Conservation (phyloP, 805 yeast species). For the Candida adriatica region DNA sequence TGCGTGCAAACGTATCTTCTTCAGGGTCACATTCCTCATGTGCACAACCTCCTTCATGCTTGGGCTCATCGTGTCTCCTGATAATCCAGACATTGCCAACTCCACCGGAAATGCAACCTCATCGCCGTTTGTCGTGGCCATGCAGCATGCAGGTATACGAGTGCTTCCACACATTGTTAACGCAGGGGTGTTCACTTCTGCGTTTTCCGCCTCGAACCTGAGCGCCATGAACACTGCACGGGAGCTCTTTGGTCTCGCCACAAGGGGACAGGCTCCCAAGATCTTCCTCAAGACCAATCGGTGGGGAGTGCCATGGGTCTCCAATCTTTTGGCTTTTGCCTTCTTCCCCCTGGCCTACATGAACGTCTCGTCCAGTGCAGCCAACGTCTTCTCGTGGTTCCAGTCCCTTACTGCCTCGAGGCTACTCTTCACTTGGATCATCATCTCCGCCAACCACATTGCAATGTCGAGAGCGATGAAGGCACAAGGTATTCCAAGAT, state of each 20-base stretch:
- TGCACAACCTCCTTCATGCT: slow-evolving; percentile 24
- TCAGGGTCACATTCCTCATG: slow-evolving; percentile 25
- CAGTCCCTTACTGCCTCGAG: slow-evolving; percentile 26
- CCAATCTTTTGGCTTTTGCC: slow-evolving; percentile 19
- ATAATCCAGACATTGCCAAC: slow-evolving; percentile 23
- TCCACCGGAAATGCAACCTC: slow-evolving; percentile 24
- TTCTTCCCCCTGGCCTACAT: slow-evolving; percentile 31
- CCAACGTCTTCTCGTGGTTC: slow-evolving; percentile 29
- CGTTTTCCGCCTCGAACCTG: slow-evolving; percentile 31
- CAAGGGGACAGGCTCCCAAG: slow-evolving; percentile 30
- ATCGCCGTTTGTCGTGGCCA: slow-evolving; percentile 34
- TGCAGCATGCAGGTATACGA: slow-evolving; percentile 38
- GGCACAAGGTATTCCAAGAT: slow-evolving; percentile 26
- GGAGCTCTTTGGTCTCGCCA: slow-evolving; percentile 29
- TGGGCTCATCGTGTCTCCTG: slow-evolving; percentile 27
- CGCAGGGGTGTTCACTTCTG: slow-evolving; percentile 32
- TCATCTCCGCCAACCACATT: slow-evolving; percentile 26
- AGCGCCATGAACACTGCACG: slow-evolving; percentile 25
- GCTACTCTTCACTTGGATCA: slow-evolving; percentile 25
- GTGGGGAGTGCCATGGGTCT: slow-evolving; percentile 26
- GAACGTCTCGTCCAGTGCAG: slow-evolving; percentile 21
- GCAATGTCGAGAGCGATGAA: slow-evolving; percentile 28
- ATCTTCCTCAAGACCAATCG: slow-evolving; percentile 25
- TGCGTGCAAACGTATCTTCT: slow-evolving; percentile 38
- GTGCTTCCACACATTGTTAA: slow-evolving; percentile 31